phyloP scores from a whole-genome alignment of 352 stramenopile species.

The Thraustochytrium sp. region DNA sequence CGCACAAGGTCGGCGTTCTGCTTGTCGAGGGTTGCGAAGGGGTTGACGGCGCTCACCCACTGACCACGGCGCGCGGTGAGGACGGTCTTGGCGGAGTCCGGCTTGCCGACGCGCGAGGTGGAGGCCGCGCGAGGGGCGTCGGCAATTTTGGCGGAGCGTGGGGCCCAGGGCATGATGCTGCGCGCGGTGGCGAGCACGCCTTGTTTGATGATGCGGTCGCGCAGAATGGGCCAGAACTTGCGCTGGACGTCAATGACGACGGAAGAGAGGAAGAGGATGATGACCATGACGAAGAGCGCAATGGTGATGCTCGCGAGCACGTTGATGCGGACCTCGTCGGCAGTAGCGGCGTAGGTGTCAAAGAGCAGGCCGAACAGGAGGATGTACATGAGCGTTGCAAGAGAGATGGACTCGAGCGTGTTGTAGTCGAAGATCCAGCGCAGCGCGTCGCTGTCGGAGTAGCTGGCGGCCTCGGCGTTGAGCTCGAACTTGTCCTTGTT shows the following conservation, averaged over 20 bases:
- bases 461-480: conserved; percentile 18
- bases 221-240: conserved; percentile 25
- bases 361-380: conserved; percentile 36
- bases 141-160: no score
- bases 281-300: conserved; percentile 17
- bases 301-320: conserved; percentile 25
- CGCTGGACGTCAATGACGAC: conserved; percentile 36
- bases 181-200: no score
- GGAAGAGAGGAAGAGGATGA: conserved; percentile 29
- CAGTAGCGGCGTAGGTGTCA: neutral
- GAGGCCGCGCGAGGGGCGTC: no score
- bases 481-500: conserved; percentile 42
- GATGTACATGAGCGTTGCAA: conserved; percentile 37
- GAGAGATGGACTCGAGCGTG: conserved; percentile 28
- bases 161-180: no score
- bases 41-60: conserved; percentile 25
- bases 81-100: neutral
- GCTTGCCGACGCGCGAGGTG: no score
- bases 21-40: conserved; percentile 2
- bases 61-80: neutral
- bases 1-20: conserved; percentile 31
- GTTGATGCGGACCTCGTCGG: conserved; percentile 25
- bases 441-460: neutral
- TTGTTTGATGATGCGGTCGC: neutral
- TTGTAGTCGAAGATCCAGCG: conserved; percentile 44